Evolutionary conservation across 768 basidiomycete species (phyloP), one percentile per base, ranked within the genome.

Genomic region (Pisolithus microcarpus): DNA sequence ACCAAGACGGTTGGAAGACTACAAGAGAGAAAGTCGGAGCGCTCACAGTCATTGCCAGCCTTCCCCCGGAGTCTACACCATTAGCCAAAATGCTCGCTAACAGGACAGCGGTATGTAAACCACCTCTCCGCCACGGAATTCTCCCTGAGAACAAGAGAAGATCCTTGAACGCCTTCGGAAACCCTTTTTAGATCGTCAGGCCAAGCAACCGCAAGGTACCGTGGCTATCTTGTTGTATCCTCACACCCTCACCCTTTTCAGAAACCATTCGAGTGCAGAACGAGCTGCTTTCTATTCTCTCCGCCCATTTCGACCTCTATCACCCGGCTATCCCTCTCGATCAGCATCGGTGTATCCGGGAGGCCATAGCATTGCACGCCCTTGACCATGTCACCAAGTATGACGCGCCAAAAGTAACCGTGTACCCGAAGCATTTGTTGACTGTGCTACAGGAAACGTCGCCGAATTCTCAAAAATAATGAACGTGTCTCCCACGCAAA

Each of bases 351-450:
- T 65, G 66, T 18, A 72, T 81, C 16, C 77, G 90, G 38, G 83
- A 91, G 63, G 82, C 80, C 1, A 75, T 84, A 3, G 72, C 88
- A 2, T 68, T 95, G 4, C 94, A 98, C 65, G 79, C 81, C 2
- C 65, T 97, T 48, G 91, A 96, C 60, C 96, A 99, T 70, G 76
- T 94, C 49, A 80, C 83, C 49, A 96, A 88, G 96, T 95, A 61
- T 52, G 52, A 50, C 36, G 7, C 24, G 18, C 36, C 47, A 24
- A 7, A 13, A 26, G 5, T 34, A 23, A 2, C 15, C 7, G 28
- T 34, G 28, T n/a, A 39, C 16, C 24, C 23, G 13, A n/a, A 6
- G 2, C 38, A 18, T 24, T 11, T 10, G 24, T 24, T 26, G 31
- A 52, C 26, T 38, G 28, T 38, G 7, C 57, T 37, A 1, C 59